A percentile compares a stretch with the other conserved stretches of the same genome.
These are phyloP conservation scores for Tetragonia tetragonoides DNA, from an alignment of 148 eudicot species.

Conservation along the genomic window DNA sequence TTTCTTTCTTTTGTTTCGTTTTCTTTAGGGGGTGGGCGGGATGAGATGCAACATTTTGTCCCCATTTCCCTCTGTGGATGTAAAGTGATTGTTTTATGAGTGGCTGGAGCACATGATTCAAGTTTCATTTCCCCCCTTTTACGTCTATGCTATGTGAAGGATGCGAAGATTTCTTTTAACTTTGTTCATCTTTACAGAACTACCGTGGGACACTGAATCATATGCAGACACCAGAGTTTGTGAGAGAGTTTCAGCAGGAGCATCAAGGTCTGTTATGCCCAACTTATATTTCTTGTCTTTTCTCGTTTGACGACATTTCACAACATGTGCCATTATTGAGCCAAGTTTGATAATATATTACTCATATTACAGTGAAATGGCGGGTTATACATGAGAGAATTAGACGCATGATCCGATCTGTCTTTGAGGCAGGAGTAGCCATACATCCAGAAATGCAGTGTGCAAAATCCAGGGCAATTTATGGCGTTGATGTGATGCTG, in stretches of 20 bases:
- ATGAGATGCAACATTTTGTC: background rate
- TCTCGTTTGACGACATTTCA: background rate
- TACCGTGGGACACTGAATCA: slow-evolving; percentile 80
- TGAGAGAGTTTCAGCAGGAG: slow-evolving; percentile 77
- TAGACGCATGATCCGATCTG: slow-evolving; percentile 72
- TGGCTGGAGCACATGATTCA: background rate
- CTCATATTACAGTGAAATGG: slow-evolving; percentile 69
- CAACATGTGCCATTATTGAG: background rate
- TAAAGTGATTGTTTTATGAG: background rate
- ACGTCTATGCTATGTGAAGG: background rate
- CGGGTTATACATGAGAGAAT: slow-evolving; percentile 60
- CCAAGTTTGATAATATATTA: slow-evolving; percentile 6
- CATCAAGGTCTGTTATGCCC: slow-evolving; percentile 53
- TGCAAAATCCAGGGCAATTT: slow-evolving; percentile 81
- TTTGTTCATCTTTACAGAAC: slow-evolving; percentile 45
- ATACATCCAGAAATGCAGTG: slow-evolving; percentile 91
- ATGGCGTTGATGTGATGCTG: slow-evolving; percentile 97
- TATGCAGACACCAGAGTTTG: slow-evolving; percentile 73
- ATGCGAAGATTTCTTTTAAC: background rate
- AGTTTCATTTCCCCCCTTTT: background rate
- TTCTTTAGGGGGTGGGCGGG: background rate
- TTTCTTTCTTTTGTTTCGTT: background rate
- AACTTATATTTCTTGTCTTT: background rate
- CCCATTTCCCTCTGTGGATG: background rate
- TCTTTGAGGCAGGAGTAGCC: slow-evolving; percentile 76